Evolutionary conservation across 306 rosid species (phyloP), one percentile per base, ranked within the genome.

Genomic region (Castanea crenata): DNA sequence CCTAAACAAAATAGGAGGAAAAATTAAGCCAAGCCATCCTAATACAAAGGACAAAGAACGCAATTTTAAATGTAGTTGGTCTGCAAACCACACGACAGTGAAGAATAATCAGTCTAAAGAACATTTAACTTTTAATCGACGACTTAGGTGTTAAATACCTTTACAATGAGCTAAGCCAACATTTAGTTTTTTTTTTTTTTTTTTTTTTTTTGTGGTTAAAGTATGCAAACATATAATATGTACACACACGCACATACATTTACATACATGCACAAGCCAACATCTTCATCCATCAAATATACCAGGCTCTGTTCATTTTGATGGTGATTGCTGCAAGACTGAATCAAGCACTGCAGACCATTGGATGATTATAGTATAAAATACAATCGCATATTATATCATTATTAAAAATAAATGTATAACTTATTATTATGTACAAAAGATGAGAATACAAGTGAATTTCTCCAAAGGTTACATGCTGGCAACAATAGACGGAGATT

Each of bases 401-500:
- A 81, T 79, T 79, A 65, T 79, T 81, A 75, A 86, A 77, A 86
- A 73, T 65, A 82, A 85, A 86, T 83, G 84, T 73, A 77, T 61
- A 81, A 79, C 87, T 70, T 86, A 82, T 70, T 86, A 82, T 70
- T 90, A 92, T 92, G 84, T 90, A 92, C 94, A 94, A 58, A 76
- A 23, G 75, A 84, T 74, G 69, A 57, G 54, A 34, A 78, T 68
- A 83, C 75, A 84, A 74, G 61, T 75, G 72, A 70, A 81, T 77
- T 82, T 70, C 70, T 73, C 49, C 84, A 73, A 77, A 65, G 75
- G 55, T 93, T 86, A 96, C 99, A 96, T 90, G 94, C 89, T 93
- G 83, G 94, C 96, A 83, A 90, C 98, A 78, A 92, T 87, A 54
- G 94, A 87, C 74, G 91, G 79, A 79, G 90, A 79, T 78, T 96